Evolutionary conservation across 257 asterid genomes (phyloP).

Genomic region (Nyctanthes arbortristis): DNA sequence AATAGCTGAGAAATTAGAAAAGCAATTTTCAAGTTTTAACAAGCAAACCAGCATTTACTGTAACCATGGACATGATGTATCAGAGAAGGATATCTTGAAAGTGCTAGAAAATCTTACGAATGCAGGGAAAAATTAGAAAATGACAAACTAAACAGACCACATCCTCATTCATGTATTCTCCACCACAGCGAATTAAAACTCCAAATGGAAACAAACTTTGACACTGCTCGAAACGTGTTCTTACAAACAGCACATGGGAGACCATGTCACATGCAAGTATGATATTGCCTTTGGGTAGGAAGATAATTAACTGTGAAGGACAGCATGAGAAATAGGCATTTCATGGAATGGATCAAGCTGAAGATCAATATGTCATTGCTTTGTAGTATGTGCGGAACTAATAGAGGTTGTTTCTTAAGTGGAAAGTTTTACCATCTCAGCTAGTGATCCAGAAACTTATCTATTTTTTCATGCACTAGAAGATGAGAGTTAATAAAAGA

Average conservation of each 20-base stretch:
- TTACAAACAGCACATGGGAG: neutral
- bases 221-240: neutral
- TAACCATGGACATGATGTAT: neutral
- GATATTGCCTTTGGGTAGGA: neutral
- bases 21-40: neutral
- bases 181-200: neutral
- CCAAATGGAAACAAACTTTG: neutral
- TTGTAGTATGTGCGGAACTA: neutral
- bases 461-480: neutral
- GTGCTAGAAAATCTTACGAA: neutral
- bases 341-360: neutral
- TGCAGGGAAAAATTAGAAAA: neutral
- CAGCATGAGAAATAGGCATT: neutral
- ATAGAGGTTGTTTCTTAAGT: neutral
- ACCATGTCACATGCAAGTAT: neutral
- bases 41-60: neutral
- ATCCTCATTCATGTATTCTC: neutral
- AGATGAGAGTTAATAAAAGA: neutral
- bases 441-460: neutral
- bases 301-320: neutral
- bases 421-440: neutral
- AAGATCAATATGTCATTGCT: neutral
- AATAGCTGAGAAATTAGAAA: neutral
- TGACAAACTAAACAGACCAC: neutral
- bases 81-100: neutral